phyloP scores from a whole-genome alignment of 2,329 filamentous ascomycete species.

The Penicillium sp. region DNA sequence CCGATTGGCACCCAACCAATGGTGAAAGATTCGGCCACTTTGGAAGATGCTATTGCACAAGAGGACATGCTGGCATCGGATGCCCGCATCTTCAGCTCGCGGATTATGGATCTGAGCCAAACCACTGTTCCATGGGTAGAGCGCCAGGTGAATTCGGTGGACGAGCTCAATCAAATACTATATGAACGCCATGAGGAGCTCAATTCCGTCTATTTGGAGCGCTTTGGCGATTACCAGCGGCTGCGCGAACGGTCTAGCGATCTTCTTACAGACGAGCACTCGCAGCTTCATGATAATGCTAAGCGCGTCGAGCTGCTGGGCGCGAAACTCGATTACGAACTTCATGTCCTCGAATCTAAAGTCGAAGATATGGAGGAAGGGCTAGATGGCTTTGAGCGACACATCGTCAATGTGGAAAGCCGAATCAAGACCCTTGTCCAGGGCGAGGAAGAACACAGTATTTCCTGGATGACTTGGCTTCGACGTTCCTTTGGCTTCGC shows the following conservation, averaged over 20 bases:
- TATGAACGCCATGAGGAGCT: slow-evolving; percentile 60
- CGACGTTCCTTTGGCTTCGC: slow-evolving; percentile 25
- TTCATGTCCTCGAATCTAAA: slow-evolving; percentile 69
- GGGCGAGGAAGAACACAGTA: slow-evolving; percentile 59
- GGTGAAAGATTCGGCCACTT: slow-evolving; percentile 33
- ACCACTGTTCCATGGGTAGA: slow-evolving; percentile 42
- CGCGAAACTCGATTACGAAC: slow-evolving; percentile 87
- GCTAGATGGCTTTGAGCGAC: slow-evolving; percentile 69
- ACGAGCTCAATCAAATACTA: slow-evolving; percentile 59
- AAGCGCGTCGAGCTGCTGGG: slow-evolving; percentile 74
- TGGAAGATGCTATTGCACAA: slow-evolving; percentile 38
- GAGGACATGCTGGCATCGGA: slow-evolving; percentile 39
- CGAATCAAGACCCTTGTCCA: slow-evolving; percentile 57
- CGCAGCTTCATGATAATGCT: slow-evolving; percentile 62
- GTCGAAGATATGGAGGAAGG: slow-evolving; percentile 84
- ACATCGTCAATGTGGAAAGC: slow-evolving; percentile 65
- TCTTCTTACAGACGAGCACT: slow-evolving; percentile 63
- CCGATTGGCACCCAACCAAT: slow-evolving; percentile 21
- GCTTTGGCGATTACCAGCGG: slow-evolving; percentile 63
- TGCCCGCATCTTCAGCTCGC: slow-evolving; percentile 31
- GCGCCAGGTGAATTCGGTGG: slow-evolving; percentile 39
- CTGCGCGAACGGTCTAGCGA: slow-evolving; percentile 63
- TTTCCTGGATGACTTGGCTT: slow-evolving; percentile 56
- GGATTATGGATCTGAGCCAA: slow-evolving; percentile 35
- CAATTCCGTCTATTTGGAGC: slow-evolving; percentile 61